Evolutionary conservation across 768 basidiomycete species (phyloP), one percentile per base, ranked within the genome.

Genomic region (Cystofilobasidium bisporidii): DNA sequence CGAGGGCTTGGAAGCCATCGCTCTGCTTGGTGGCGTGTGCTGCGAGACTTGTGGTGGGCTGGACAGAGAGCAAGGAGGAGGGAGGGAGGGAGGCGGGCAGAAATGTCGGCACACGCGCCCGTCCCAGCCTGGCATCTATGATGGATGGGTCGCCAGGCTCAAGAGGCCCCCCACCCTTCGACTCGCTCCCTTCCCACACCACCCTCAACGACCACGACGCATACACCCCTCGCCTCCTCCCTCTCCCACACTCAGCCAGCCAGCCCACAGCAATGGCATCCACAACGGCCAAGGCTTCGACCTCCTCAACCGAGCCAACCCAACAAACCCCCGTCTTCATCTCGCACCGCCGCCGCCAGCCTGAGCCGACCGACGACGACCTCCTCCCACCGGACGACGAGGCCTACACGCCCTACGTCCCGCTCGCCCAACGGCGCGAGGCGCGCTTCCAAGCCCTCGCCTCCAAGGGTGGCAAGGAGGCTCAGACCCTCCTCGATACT

Each of bases 391-490:
- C 17, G 14, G 55, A 57, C 15, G 68, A 69, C 20, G 63, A 50
- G n/a, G 14, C 26, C 18, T 69, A 69, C 45, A 62, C 63, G 12
- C 68, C 68, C n/a, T 69, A 69, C 63, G 68, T 69, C 4, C 68
- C 68, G 3, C 68, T 69, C 26, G 28, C 63, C 15, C 36, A 43
- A 11, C 68, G 68, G 17, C 63, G 68, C 17, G 68, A 69, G 33
- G 63, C 63, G 15, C 56, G 63, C 40, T 64, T 64, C 48, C 57
- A 64, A 26, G 26, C 63, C 3, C 58, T 69, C 28, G 67, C 70
- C 65, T 33, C 65, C 48, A 65, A 71, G 69, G 74, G 72, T 69
- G 74, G 81, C 8, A 78, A 84, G 67, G 85, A 88, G 62, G 86
- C 87, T 63, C 45, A 72, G 33, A 70, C 70, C 28, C 63, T 65